Percentiles rank a stretch among this genome's conserved stretches.
Conservation (phyloP, 441 rosid species). For the Eutrema salsugineum region DNA sequence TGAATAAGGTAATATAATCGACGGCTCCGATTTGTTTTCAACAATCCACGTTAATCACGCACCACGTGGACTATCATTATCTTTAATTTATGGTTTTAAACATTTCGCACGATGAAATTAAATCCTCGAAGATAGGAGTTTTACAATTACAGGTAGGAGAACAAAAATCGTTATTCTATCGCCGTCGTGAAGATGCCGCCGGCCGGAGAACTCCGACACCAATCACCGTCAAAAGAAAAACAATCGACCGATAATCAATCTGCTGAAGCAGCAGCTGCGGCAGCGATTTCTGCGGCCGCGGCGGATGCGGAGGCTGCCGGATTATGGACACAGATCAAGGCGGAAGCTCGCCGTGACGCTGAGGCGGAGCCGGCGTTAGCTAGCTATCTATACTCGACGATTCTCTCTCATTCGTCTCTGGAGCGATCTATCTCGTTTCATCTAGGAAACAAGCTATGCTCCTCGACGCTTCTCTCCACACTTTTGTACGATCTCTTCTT, state of each 20-base stretch:
- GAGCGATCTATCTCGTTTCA: constrained; percentile 85
- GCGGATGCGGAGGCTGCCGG: constrained; percentile 54
- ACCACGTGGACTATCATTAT: constrained; percentile 16
- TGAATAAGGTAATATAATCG: neutral
- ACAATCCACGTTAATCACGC: neutral
- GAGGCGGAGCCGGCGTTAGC: constrained; percentile 95
- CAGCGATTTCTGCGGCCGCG: constrained; percentile 21
- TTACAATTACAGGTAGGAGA: neutral
- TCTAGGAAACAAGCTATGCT: constrained; percentile 93
- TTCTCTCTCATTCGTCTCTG: constrained; percentile 82
- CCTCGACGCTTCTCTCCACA: constrained; percentile 87
- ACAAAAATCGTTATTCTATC: neutral
- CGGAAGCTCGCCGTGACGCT: constrained; percentile 89
- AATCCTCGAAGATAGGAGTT: neutral
- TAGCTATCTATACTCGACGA: constrained; percentile 87
- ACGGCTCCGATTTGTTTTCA: neutral
- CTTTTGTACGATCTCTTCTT: constrained; percentile 87
- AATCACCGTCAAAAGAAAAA: constrained; percentile 19
- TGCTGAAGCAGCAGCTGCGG: constrained; percentile 11
- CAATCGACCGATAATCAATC: constrained; percentile 7
- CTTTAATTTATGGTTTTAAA: neutral
- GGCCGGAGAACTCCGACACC: constrained; percentile 38
- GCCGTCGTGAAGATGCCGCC: constrained; percentile 37
- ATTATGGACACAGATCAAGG: constrained; percentile 78
- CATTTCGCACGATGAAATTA: neutral